phyloP scores from a whole-genome alignment of 805 yeast species.

The Nakazawaea ishiwadae region DNA sequence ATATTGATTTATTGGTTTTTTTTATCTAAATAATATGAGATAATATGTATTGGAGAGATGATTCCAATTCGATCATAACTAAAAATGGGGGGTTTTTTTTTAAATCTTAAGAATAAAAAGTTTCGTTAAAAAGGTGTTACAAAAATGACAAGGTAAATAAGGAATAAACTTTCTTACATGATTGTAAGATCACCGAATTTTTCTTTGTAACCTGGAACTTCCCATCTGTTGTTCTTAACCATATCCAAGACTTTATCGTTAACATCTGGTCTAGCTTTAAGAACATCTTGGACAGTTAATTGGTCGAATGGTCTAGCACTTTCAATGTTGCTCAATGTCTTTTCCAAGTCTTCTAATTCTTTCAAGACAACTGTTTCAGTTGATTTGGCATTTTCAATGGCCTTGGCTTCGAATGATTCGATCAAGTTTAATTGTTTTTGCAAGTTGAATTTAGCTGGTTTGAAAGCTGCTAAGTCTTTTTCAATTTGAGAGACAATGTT shows the following conservation, averaged over 20 bases:
- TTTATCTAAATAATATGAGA: too few species aligned
- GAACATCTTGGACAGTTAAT: conserved; percentile 92
- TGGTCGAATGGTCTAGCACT: conserved; percentile 97
- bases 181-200: conserved; percentile 96
- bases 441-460: conserved; percentile 82
- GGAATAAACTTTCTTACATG: conserved; percentile 52
- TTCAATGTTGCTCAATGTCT: conserved; percentile 90
- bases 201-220: conserved; percentile 97
- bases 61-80: too few species aligned
- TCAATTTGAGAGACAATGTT: conserved; percentile 78
- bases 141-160: conserved; percentile 6
- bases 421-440: conserved; percentile 88
- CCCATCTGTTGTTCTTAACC: conserved; percentile 97
- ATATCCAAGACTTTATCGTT: conserved; percentile 92
- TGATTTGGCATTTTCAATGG: conserved; percentile 89
- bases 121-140: not conserved
- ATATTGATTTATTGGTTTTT: too few species aligned
- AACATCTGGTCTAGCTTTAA: conserved; percentile 94
- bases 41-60: too few species aligned
- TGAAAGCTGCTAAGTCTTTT: conserved; percentile 66
- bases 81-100: not conserved
- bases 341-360: conserved; percentile 81
- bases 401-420: conserved; percentile 91
- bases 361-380: conserved; percentile 86
- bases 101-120: not conserved